Base-by-base conservation (phyloP, 495 filamentous ascomycete genomes). In the Penicillium roqueforti region DNA sequence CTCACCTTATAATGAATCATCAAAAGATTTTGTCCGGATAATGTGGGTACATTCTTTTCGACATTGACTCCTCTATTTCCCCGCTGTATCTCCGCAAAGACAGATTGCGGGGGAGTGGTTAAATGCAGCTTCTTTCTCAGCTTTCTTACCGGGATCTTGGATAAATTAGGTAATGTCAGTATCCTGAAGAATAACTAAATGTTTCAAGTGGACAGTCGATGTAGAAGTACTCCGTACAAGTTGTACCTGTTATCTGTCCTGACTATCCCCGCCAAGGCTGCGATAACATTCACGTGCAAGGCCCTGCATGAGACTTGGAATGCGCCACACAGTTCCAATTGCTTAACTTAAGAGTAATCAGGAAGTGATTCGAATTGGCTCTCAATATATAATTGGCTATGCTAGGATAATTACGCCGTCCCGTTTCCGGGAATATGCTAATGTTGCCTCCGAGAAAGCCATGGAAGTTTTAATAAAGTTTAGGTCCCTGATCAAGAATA, bases 261-360 rank as follows among this genome's bases (percentile, higher is more conserved):
- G 8, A 3, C 28, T 31, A 3, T 31, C 28, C 13, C 4, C 28
- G 28, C 28, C 9, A 31, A 13, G 28, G 28, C 28, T 23, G 22
- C 22, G 22, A 23, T 23, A 23, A 2, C 22, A 23, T 23, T 4
- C 28, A 31, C 10, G 9, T 31, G 28, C 3, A 1, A 1, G 28
- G 28, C 9, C 28, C 28, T 31, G 9, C 3, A 13, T 31, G 28
- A n/a, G n/a, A n/a, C n/a, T n/a, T n/a, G n/a, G n/a, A n/a, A n/a
- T n/a, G n/a, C n/a, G n/a, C n/a, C n/a, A n/a, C n/a, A n/a, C n/a
- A n/a, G n/a, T n/a, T n/a, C n/a, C n/a, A n/a, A n/a, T n/a, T n/a
- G n/a, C n/a, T 51, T 42, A 44, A 44, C 45, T 62, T 58, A 56
- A 59, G 48, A 55, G 32, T 34, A 16, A 43, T 14, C 52, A 45